These are phyloP conservation scores for Ajuga reptans DNA, from an alignment of 305 asterid genomes.

Conservation along the genomic window DNA sequence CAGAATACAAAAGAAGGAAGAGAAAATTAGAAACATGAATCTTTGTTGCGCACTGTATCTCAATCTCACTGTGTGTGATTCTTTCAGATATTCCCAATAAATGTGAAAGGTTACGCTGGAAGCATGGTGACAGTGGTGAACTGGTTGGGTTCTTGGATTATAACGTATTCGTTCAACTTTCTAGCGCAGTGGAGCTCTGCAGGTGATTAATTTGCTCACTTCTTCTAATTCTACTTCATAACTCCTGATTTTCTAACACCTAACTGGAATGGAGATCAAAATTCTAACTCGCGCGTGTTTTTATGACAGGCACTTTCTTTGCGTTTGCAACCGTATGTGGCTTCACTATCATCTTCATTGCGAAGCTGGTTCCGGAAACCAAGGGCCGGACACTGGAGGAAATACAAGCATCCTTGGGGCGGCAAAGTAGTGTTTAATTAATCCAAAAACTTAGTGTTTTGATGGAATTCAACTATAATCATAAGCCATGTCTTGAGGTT, in stretches of 20 bases:
- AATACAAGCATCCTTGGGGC: conserved; percentile 48
- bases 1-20: no score
- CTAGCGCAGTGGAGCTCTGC: conserved; percentile 64
- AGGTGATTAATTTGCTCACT: conserved; percentile 33
- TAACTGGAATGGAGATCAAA: background rate
- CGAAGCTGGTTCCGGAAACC: conserved; percentile 56
- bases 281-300: background rate
- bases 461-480: no score
- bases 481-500: no score
- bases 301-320: conserved; percentile 51
- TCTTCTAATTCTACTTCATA: background rate
- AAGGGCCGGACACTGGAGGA: conserved; percentile 70
- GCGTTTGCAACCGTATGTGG: conserved; percentile 44
- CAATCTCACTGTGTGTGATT: background rate
- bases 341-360: conserved; percentile 39
- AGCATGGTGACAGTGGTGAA: conserved; percentile 76
- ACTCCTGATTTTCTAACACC: background rate
- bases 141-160: conserved; percentile 80
- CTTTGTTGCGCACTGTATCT: background rate
- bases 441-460: background rate
- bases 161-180: conserved; percentile 70
- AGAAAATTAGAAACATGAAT: no score
- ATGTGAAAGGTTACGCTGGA: conserved; percentile 78
- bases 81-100: conserved; percentile 74
- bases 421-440: conserved; percentile 13